Base-by-base conservation (phyloP, 345 rosid genomes). In the Toxicodendron radicans region DNA sequence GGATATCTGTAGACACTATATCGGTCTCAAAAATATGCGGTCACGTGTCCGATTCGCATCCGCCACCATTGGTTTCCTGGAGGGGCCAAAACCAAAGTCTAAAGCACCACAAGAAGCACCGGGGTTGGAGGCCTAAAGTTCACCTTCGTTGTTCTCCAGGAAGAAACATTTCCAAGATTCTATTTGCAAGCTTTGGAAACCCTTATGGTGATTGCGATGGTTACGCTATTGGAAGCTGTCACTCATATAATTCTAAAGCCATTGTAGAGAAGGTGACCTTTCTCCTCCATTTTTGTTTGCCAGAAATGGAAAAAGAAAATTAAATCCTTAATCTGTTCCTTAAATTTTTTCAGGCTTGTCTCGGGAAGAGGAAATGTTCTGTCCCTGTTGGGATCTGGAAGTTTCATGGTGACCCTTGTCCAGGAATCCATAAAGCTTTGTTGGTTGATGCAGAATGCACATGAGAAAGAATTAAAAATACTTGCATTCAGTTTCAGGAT, bases 361-460 rank as follows among this genome's bases (percentile, higher is more conserved):
- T 85, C 7, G 86, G 86, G 73, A 81, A 82, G 83, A 75, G 32
- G 58, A 75, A 41, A 66, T 90, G 95, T 61, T 77, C 85, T 2
- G 68, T 90, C 10, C 74, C 88, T 1, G 77, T 85, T 17, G 81
- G 81, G 70, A 83, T 32, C 68, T n/a, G 64, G 35, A 70, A 68
- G 17, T 88, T 88, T 66, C 83, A 81, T 7, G 80, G 75, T 16
- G 88, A 85, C 70, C 81, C 92, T 54, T 88, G 90, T 71, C 83
- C 87, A 48, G 86, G 87, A 74, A 72, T 68, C 68, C 78, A 77
- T 12, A 87, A 87, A 78, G 68, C 85, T 72, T 77, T 88, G 74
- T 79, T 87, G 72, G 89, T 91, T 66, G 90, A 82, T 71, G 91
- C 87, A 58, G 72, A 79, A 43, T 91, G 93, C 84, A 71, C 83